Evolutionary conservation across 164 flowering plant genomes (phyloP), one percentile per base, ranked within the genome.

Genomic region (Kalanchoe fedtschenkoi): DNA sequence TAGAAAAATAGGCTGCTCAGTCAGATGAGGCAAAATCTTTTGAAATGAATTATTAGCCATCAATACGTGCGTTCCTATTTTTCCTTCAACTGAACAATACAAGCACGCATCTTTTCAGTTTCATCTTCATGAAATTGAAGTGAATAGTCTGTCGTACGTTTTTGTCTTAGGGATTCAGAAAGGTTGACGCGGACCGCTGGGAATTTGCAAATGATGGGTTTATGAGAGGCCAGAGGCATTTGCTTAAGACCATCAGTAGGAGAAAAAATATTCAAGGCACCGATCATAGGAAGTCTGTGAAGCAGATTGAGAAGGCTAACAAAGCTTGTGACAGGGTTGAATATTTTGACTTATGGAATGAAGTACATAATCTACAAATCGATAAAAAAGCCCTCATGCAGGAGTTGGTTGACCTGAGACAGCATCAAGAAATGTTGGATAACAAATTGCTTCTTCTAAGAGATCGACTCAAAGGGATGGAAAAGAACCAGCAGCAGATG

Each of bases 401-500:
- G 72, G 92, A 84, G 69, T 61, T 86, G 46, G 76, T 72, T 16
- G 83, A 81, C 34, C 82, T 84, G 11, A 75, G 80, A 64, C 82
- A 81, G 62, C 72, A 69, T 68, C 90, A 83, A 64, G 78, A 80
- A 64, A 73, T 64, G 41, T 63, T 90, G n/a, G 78, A 81, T 19
- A 68, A 43, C 43, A 81, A 76, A 56, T 32, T 88, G 70, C 58
- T 73, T 19, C 43, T 74, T 22, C 44, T 86, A 69, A 58, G 78
- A 47, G 81, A 80, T 34, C 82, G 84, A 2, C 68, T 88, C 53
- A 76, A 81, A 62, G 86, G 88, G 39, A 86, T 83, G 86, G 96
- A 88, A 65, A 80, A 73, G 60, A 79, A 74, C 67, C 92, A 86
- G 76, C 92, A 88, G 71, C 90, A 88, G 72, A 77, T 86, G 86